phyloP scores from a whole-genome alignment of 83 land plant species.

The Thuja plicata region DNA sequence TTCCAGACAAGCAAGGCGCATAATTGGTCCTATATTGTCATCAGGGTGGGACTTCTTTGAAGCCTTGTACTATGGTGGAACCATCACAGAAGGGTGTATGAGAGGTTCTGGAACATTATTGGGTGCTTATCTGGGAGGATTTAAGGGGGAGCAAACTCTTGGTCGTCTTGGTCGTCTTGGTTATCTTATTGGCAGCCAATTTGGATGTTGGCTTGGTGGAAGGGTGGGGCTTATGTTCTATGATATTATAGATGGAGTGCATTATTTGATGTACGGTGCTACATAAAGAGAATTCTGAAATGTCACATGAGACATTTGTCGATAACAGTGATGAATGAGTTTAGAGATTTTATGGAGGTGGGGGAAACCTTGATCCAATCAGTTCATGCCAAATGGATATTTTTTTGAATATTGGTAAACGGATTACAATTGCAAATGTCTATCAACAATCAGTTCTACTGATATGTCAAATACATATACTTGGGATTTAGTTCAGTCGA shows the following conservation, averaged over 20 bases:
- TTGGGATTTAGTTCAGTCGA: neutral
- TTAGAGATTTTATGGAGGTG: neutral
- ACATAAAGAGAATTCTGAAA: slow-evolving; percentile 1
- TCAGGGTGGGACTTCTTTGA: slow-evolving; percentile 94
- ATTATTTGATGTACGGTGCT: slow-evolving; percentile 38
- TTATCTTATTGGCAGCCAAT: slow-evolving; percentile 81
- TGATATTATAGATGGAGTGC: slow-evolving; percentile 72
- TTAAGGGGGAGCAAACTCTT: slow-evolving; percentile 76
- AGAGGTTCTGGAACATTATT: slow-evolving; percentile 79
- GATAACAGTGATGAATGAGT: neutral
- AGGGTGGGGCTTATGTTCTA: slow-evolving; percentile 88
- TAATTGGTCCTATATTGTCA: slow-evolving; percentile 79
- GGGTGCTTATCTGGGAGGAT: slow-evolving; percentile 83
- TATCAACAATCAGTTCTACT: neutral
- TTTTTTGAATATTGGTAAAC: neutral
- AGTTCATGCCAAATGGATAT: neutral
- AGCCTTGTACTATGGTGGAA: slow-evolving; percentile 93
- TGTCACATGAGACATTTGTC: neutral
- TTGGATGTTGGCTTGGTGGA: slow-evolving; percentile 96
- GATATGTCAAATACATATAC: neutral
- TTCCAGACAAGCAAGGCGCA: slow-evolving; percentile 68
- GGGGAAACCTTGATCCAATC: neutral
- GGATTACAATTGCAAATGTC: neutral
- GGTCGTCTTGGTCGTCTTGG: slow-evolving; percentile 92
- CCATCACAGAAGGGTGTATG: slow-evolving; percentile 66